Evolutionary conservation across 768 basidiomycete genomes (phyloP), one percentile per base, ranked within the genome.

Genomic region (Leccinellum rugosiceps): DNA sequence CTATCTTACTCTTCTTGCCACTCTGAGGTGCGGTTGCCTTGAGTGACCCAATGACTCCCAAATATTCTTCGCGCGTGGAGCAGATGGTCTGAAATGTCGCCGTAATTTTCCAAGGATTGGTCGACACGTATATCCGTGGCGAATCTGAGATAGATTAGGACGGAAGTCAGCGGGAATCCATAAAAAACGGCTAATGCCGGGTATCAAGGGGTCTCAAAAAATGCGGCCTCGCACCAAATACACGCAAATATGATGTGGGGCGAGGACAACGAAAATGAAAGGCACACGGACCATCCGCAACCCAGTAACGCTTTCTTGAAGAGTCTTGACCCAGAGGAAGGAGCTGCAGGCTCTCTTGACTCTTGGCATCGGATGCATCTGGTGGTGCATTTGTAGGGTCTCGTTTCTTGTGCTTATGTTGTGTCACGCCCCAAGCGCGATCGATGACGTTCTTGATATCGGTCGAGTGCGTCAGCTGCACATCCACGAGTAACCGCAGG

Each of bases 91-190:
- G 80, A 65, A 94, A 89, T 15, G 87, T 86, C 31, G 90, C 86
- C 9, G 86, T 83, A 44, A 86, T 86, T 76, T 93, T 94, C 91
- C 90, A 94, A 21, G 92, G 92, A 72, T 94, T 94, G 14, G 88
- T 90, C 32, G 92, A 93, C 38, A 82, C 75, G 67, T 91, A 94
- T 52, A 94, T 74, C 58, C 92, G 84, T 25, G 92, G 90, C 48
- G 92, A 93, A 76, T 91, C 92, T 94, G 66, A 70, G 69, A 71
- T 71, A 64, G 60, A 71, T 64, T 62, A 57, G 56, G 65, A 60
- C 60, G 56, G 64, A 55, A 58, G 72, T 74, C 66, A 73, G 72
- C 71, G 58, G 65, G 55, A 68, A 68, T 66, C 62, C 64, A 68
- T 63, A 55, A 61, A 68, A 50, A 51, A 73, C 72, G 72, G 72